These are phyloP conservation scores for Sanghuangporus weigelae DNA, from an alignment of 1,284 basidiomycete species.

Conservation along the genomic window DNA sequence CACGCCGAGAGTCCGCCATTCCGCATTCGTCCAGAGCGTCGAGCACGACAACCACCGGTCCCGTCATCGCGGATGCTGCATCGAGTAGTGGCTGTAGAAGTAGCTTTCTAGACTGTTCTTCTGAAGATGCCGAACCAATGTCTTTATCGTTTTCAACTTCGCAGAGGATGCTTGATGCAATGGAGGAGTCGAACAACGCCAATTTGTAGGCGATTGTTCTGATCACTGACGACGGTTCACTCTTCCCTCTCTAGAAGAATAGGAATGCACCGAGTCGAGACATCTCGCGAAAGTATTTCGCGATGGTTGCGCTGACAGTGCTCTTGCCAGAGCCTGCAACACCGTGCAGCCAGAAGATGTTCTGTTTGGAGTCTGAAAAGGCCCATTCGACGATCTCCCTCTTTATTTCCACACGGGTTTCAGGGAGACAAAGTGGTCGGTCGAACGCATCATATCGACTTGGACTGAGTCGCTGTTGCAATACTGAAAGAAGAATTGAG, in stretches of 20 bases:
- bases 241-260: conserved; percentile 24
- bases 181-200: background rate
- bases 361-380: background rate
- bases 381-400: background rate
- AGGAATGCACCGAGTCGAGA: conserved; percentile 25
- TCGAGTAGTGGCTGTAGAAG: background rate
- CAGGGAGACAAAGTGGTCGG: background rate
- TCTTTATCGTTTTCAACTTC: background rate
- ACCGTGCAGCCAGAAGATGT: conserved; percentile 2
- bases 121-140: background rate
- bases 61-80: background rate
- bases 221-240: background rate
- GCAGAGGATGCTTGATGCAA: background rate
- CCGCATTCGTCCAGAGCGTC: conserved; percentile 1
- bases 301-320: conserved; percentile 21
- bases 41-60: background rate
- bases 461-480: background rate
- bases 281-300: conserved; percentile 10
- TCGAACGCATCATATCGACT: background rate
- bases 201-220: background rate
- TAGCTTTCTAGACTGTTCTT: background rate
- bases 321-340: conserved; percentile 21
- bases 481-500: background rate
- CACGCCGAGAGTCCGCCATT: background rate
- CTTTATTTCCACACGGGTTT: background rate